Conservation (phyloP, 768 basidiomycete species). For the Pleurotus ostreatus region DNA sequence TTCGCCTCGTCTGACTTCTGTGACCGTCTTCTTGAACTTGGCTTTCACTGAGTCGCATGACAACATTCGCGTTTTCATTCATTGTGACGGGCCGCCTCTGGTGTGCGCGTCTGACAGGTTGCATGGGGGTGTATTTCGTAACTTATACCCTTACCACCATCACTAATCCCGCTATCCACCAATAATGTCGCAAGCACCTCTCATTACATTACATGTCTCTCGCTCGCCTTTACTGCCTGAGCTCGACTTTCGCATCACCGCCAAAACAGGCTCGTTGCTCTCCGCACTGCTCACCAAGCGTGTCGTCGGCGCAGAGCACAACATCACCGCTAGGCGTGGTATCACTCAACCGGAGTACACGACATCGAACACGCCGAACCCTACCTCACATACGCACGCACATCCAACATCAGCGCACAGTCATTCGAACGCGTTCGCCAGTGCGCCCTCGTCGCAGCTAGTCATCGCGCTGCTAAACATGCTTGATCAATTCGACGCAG, state of each 20-base stretch:
- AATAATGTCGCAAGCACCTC: slow-evolving; percentile 14
- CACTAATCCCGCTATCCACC: slow-evolving; percentile 2
- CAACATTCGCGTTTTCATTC: too few species aligned
- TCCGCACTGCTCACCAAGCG: slow-evolving; percentile 5
- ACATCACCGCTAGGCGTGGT: slow-evolving; percentile 8
- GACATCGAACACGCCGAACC: not conserved
- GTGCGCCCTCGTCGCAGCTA: not conserved
- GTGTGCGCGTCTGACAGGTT: not conserved
- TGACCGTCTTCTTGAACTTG: too few species aligned
- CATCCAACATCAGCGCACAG: slow-evolving; percentile 22
- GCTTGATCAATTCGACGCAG: slow-evolving; percentile 29
- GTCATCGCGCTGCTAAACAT: slow-evolving; percentile 23
- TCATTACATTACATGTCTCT: slow-evolving; percentile 22
- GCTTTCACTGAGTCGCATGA: too few species aligned
- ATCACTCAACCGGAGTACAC: not conserved
- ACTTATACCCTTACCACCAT: not conserved
- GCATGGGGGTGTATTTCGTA: not conserved
- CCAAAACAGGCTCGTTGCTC: slow-evolving; percentile 6
- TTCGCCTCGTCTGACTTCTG: too few species aligned
- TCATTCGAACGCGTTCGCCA: not conserved
- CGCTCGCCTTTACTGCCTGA: slow-evolving; percentile 23
- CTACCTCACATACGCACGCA: not conserved
- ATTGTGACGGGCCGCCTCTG: too few species aligned
- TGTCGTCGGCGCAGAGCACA: not conserved
- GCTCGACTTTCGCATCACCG: slow-evolving; percentile 7